Conservation (phyloP, 208 protist genomes). For the Trichomonas vaginalis region DNA sequence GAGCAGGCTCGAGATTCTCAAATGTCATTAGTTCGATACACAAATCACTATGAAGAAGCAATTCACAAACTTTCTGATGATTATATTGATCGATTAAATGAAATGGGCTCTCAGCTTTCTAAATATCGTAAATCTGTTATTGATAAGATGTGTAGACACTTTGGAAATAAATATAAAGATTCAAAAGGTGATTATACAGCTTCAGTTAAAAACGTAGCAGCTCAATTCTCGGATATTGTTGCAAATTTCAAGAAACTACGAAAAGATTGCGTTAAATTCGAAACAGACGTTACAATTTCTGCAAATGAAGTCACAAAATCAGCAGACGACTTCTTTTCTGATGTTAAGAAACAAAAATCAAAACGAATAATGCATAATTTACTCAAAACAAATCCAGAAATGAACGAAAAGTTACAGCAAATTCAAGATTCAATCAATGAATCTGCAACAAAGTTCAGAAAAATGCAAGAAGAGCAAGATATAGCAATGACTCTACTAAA, state of each 20-base stretch:
- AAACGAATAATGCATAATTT: neutral
- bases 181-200: neutral
- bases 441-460: neutral
- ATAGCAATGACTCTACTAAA: neutral
- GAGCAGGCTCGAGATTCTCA: neutral
- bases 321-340: neutral
- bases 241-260: neutral
- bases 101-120: neutral
- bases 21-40: neutral
- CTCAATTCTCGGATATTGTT: neutral
- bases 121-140: neutral
- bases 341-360: neutral
- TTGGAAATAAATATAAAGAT: neutral
- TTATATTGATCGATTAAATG: neutral
- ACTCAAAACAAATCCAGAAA: neutral
- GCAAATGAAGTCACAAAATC: neutral
- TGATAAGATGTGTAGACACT: neutral
- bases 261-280: neutral
- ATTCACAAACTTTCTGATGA: neutral
- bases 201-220: neutral
- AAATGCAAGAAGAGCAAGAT: neutral
- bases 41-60: neutral
- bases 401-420: neutral
- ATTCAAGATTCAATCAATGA: neutral
- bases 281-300: neutral